Evolutionary conservation across 441 rosid species (phyloP), one percentile per base, ranked within the genome.

Genomic region (Populus hybrid): DNA sequence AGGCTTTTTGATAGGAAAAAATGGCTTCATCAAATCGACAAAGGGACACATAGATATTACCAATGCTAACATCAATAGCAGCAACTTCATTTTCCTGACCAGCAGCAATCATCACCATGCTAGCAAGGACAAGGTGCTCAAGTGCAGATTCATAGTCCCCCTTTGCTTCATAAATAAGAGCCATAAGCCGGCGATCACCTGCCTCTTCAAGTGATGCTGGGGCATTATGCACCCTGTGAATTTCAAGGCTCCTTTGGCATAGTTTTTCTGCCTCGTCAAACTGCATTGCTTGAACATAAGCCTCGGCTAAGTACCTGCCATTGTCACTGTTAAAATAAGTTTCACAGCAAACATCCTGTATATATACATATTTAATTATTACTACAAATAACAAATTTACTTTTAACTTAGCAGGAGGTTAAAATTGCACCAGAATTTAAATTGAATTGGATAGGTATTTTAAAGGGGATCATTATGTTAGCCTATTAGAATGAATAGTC

Each of bases 1-100:
- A 87, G 67, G 98, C 99, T 86, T 95, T 95, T 87, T 95, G 98
- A 83, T 92, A 95, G 16, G 99, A 90, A 85, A 95, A 95, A 65
- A 95, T 82, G 28, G 99, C 97, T 85, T 95, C 98, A 21, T 95
- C 97, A 67, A 91, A 95, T 80, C 95, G 92, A 73, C 94, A 88
- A 57, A 95, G 85, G 4, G 93, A 82, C 89, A 89, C 85, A 79
- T 94, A 94, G 61, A 91, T 85, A 75, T 92, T 94, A 74, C 99
- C 99, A 75, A 96, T 91, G 87, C 95, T 89, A 67, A 91, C 91
- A 79, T 96, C 99, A 7, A 96, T 91, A 9, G 97, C 87, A n/a
- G 99, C 98, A 72, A 94, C 97, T 75, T 96, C 98, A 1, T 82
- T 87, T 36, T 94, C 98, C 83, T 89, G 97, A 34, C 93, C 97